Conservation (phyloP, 2,329 filamentous ascomycete species). For the Neonectria magnoliae region DNA sequence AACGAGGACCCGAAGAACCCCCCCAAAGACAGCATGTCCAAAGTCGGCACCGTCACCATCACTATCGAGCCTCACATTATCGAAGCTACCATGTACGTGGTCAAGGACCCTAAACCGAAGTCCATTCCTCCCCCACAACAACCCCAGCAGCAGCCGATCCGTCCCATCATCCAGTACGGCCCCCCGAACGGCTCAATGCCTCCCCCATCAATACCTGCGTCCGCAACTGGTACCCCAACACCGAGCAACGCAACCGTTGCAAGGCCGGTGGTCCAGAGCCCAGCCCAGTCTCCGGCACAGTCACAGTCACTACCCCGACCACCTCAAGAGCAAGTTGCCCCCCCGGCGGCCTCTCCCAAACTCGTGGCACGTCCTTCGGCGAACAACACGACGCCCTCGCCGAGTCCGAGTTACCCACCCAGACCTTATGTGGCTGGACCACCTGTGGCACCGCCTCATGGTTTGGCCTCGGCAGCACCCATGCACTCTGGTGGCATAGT, state of each 20-base stretch:
- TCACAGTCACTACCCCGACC: constrained; percentile 30
- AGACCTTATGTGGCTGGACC: constrained; percentile 28
- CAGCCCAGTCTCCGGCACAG: constrained; percentile 31
- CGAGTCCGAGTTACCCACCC: constrained; percentile 34
- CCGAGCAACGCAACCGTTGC: constrained; percentile 31
- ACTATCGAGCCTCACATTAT: constrained; percentile 84
- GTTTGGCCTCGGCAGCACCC: constrained; percentile 18
- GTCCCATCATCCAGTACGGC: constrained; percentile 73
- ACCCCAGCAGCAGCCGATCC: constrained; percentile 44
- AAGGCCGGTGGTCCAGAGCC: constrained; percentile 33
- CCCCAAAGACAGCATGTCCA: constrained; percentile 75
- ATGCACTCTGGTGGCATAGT: constrained; percentile 33
- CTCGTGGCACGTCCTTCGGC: constrained; percentile 27
- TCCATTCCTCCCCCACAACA: constrained; percentile 46
- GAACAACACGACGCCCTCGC: constrained; percentile 27
- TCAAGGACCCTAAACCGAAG: constrained; percentile 70
- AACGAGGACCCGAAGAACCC: constrained; percentile 74
- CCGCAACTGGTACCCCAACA: constrained; percentile 38
- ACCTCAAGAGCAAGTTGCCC: constrained; percentile 26
- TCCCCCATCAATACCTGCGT: constrained; percentile 55
- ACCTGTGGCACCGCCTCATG: constrained; percentile 30
- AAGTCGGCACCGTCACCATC: constrained; percentile 77
- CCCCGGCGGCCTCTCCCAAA: constrained; percentile 26
- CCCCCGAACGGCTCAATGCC: constrained; percentile 72
- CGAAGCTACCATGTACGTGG: constrained; percentile 77